phyloP scores from a whole-genome alignment of 2,329 filamentous ascomycete genomes.

The Orbilia brochopaga region DNA sequence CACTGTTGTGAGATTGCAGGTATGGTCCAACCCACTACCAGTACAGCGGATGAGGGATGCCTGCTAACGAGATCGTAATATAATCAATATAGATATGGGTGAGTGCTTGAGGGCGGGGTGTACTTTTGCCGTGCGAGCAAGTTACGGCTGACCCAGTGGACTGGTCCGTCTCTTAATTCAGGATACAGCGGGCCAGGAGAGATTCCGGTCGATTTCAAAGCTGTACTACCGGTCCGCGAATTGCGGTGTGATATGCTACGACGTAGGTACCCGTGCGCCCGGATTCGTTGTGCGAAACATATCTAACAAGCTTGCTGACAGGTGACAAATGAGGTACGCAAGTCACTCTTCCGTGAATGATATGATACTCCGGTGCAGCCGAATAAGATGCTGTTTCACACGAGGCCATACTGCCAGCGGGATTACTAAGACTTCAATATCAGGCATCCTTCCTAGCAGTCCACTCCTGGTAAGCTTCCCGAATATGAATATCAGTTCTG shows the following conservation, averaged over 20 bases:
- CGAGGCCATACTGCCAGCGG: not conserved
- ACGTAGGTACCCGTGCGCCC: conserved; percentile 45
- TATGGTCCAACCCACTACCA: conserved; percentile 30
- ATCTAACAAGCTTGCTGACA: conserved; percentile 13
- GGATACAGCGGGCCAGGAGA: conserved; percentile 78
- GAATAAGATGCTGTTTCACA: not conserved
- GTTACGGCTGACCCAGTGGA: not conserved
- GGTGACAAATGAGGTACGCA: conserved; percentile 46
- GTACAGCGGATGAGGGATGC: not conserved
- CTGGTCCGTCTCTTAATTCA: conserved; percentile 12
- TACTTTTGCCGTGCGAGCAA: not conserved
- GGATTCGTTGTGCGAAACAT: not conserved
- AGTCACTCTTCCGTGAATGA: not conserved
- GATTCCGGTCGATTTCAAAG: conserved; percentile 90
- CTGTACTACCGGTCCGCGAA: conserved; percentile 80
- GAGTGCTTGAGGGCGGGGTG: conserved; percentile 2
- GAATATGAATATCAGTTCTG: not conserved
- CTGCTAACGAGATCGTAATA: not conserved
- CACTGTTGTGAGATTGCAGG: conserved; percentile 55
- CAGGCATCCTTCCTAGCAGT: conserved; percentile 54
- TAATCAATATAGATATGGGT: conserved; percentile 30
- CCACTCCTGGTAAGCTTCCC: conserved; percentile 53
- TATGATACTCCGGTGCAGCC: not conserved
- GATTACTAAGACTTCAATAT: not conserved
- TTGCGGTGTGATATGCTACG: conserved; percentile 55